Base-by-base conservation (phyloP, 2,329 filamentous ascomycete species). In the Sporothrix humicola region DNA sequence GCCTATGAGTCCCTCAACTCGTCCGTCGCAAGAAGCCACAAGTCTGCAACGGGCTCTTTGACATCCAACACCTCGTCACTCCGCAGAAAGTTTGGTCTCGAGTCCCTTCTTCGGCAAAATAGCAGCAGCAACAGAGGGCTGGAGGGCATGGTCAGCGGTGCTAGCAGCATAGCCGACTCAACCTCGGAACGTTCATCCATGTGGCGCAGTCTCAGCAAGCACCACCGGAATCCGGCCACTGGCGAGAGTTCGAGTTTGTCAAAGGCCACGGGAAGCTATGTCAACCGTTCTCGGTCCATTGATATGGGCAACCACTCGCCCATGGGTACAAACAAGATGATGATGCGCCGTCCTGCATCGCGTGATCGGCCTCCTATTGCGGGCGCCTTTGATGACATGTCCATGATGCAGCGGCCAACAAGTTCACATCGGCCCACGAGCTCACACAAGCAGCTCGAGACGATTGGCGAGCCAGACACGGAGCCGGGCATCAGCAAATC, bases 11-110 rank as follows among this genome's bases (percentile, higher is more conserved):
- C 89, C 1, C 82, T 89, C 74, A 89, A 85, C 74, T 89, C 88
- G 31, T 85, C 87, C 75, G 87, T 58, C 2, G 68, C 87, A 59
- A 87, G 90, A 59, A 85, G 87, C 56, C 84, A 86, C 56, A 77
- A 75, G 76, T 87, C 89, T 8, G 88, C 91, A 59, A 89, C 89
- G 1, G 92, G 92, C 9, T 97, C 94, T 0, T 79, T 97, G 73
- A 92, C 89, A 12, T 97, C 95, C 0, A 97, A 97, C 78, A 90
- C 92, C 1, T 97, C 95, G 6, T 97, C 94, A 0, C 86, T 98
- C 42, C 87, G 94, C 65, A 91, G 91, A 79, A 93, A 94, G 76
- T 94, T 97, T 79, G 94, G 94, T 0, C 91, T 97, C 74, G 90
- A 94, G 73, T 90, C 86, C 2, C 82, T 97, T 44, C 87, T 93